phyloP scores from a whole-genome alignment of 1,284 basidiomycete species.

The Ceratobasidium sp. region DNA sequence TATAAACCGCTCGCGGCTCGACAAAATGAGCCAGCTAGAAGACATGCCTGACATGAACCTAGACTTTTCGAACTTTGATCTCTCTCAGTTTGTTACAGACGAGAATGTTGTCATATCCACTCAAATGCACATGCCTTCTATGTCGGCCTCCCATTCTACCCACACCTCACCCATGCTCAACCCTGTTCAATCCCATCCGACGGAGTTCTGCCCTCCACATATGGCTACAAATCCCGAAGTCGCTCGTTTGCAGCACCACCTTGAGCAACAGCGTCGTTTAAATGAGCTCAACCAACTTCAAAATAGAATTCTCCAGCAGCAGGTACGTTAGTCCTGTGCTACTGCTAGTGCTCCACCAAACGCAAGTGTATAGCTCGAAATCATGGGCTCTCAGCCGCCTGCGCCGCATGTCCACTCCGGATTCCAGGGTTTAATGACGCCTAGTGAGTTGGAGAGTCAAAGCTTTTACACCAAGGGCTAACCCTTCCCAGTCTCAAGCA shows the following conservation, averaged over 20 bases:
- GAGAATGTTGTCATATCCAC: neutral
- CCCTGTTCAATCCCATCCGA: constrained; percentile 16
- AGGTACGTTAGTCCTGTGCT: constrained; percentile 60
- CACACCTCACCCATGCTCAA: constrained; percentile 39
- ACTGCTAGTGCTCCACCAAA: constrained; percentile 60
- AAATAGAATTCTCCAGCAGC: constrained; percentile 84
- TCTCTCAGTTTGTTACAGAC: constrained; percentile 29
- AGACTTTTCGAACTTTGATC: constrained; percentile 32
- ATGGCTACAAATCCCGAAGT: constrained; percentile 20
- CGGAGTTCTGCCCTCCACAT: constrained; percentile 3
- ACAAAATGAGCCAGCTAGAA: constrained; percentile 5
- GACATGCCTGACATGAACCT: constrained; percentile 36
- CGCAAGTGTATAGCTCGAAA: constrained; percentile 61
- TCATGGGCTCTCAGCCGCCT: constrained; percentile 17
- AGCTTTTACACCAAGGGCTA: constrained; percentile 1
- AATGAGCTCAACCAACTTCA: constrained; percentile 82
- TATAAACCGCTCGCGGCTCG: too few relatives aligned
- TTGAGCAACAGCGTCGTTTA: constrained; percentile 69
- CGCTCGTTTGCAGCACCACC: constrained; percentile 45
- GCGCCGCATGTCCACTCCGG: constrained; percentile 47
- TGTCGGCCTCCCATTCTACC: constrained; percentile 22
- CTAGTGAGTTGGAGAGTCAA: constrained; percentile 60
- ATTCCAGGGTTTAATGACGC: constrained; percentile 75
- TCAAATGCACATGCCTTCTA: constrained; percentile 19
- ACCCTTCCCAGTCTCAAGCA: constrained; percentile 65